These are phyloP conservation scores for Mycena galericulata DNA, from an alignment of 768 basidiomycete genomes.

Conservation along the genomic window DNA sequence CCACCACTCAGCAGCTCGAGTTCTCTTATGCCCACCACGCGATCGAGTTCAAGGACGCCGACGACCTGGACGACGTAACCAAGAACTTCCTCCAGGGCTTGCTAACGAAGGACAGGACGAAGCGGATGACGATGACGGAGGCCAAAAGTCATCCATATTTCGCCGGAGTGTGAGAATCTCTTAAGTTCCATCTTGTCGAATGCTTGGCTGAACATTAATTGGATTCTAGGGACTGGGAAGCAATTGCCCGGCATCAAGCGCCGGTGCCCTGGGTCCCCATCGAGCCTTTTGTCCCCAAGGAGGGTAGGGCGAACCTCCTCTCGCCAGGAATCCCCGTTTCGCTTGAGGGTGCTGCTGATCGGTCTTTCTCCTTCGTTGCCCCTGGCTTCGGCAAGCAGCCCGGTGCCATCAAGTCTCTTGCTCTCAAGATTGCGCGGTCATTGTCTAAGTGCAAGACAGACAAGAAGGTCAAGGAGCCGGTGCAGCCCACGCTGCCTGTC, in stretches of 20 bases:
- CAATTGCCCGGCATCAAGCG: not conserved
- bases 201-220: not conserved
- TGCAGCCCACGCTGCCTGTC: too few relatives aligned
- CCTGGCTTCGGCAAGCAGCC: not conserved
- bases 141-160: conserved; percentile 11
- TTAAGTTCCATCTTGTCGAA: not conserved
- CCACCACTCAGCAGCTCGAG: not conserved
- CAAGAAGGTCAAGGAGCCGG: too few relatives aligned
- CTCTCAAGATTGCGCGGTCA: not conserved
- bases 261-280: conserved; percentile 7
- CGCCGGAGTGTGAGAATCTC: not conserved
- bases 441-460: too few relatives aligned
- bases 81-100: not conserved
- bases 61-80: not conserved
- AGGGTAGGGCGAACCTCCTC: not conserved
- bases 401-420: not conserved
- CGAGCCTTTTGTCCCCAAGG: conserved; percentile 4
- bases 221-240: not conserved
- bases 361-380: not conserved
- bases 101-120: not conserved
- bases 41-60: not conserved
- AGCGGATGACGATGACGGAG: not conserved
- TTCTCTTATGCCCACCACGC: not conserved
- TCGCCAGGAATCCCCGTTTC: not conserved
- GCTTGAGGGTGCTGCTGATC: not conserved